phyloP scores from a whole-genome alignment of 2,329 filamentous ascomycete species.

The Fusarium sororula region DNA sequence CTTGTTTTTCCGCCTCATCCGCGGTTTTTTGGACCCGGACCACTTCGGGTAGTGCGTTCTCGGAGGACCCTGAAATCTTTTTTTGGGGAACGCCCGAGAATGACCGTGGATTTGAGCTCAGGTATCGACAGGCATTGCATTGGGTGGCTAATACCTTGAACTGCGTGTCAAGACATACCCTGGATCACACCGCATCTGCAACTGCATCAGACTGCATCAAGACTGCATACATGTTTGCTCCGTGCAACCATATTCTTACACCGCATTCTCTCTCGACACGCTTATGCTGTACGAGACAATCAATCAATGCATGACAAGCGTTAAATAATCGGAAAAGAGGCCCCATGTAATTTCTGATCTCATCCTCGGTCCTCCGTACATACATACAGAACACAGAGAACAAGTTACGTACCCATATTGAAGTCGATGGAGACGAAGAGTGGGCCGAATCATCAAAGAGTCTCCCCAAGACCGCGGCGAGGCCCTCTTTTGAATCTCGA shows the following conservation, averaged over 20 bases:
- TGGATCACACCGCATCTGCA: conserved; percentile 33
- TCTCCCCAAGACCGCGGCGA: conserved; percentile 17
- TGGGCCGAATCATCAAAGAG: conserved; percentile 38
- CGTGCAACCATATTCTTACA: conserved; percentile 33
- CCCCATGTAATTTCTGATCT: conserved; percentile 1
- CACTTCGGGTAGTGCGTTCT: conserved; percentile 33
- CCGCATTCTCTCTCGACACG: conserved; percentile 24
- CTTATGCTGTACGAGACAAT: conserved; percentile 21
- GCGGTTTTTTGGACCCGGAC: conserved; percentile 29
- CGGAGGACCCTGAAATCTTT: conserved; percentile 42
- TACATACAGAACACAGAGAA: not conserved
- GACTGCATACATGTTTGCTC: conserved; percentile 21
- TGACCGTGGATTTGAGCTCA: conserved; percentile 19
- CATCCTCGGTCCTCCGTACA: not conserved
- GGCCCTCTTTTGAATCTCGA: conserved; percentile 14
- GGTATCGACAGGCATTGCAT: conserved; percentile 21
- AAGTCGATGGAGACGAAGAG: conserved; percentile 36
- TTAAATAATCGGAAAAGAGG: not conserved
- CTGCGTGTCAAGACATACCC: conserved; percentile 9
- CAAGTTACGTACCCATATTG: conserved; percentile 19
- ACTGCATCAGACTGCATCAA: conserved; percentile 12
- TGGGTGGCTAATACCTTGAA: not conserved
- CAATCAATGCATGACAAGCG: conserved; percentile 10
- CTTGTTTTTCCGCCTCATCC: conserved; percentile 40
- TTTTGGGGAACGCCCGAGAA: conserved; percentile 29